phyloP scores from a whole-genome alignment of 352 stramenopile species.

The Globisporangium barbulae region DNA sequence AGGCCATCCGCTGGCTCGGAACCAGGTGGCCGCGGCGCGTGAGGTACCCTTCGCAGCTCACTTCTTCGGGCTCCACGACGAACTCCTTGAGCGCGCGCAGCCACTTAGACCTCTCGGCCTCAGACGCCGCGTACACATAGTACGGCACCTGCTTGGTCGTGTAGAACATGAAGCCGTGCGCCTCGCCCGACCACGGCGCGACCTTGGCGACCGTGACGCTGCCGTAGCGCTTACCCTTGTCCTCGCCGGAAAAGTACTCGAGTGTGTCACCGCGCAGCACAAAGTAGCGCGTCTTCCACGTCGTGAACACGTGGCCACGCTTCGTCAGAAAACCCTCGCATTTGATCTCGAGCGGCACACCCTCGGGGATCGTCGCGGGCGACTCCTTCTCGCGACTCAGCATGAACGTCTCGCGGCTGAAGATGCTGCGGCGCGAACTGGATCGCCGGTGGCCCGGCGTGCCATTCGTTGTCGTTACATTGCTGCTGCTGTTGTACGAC shows the following conservation, averaged over 20 bases:
- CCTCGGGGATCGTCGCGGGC: conserved; percentile 53
- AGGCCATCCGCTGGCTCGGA: conserved; percentile 81
- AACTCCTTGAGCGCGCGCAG: conserved; percentile 82
- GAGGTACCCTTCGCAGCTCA: conserved; percentile 85
- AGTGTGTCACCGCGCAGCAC: conserved; percentile 77
- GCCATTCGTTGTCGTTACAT: conserved; percentile 12
- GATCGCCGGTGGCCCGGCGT: conserved; percentile 32
- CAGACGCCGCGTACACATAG: conserved; percentile 86
- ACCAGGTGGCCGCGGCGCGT: conserved; percentile 85
- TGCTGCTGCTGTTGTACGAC: conserved; percentile 23
- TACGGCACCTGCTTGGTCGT: conserved; percentile 88
- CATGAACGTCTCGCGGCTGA: conserved; percentile 74
- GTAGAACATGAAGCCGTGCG: conserved; percentile 90
- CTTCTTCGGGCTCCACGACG: conserved; percentile 80
- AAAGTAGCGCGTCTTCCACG: conserved; percentile 91
- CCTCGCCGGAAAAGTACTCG: conserved; percentile 82
- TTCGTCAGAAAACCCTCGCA: conserved; percentile 87
- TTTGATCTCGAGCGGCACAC: conserved; percentile 43
- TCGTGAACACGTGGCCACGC: conserved; percentile 86
- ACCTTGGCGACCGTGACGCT: conserved; percentile 87
- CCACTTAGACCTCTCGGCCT: conserved; percentile 74
- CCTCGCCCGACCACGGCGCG: conserved; percentile 77
- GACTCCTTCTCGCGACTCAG: conserved; percentile 73
- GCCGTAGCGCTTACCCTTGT: conserved; percentile 83
- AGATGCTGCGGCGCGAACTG: conserved; percentile 67